phyloP scores from a whole-genome alignment of 176 grass and related monocot genomes.

The Cenchrus americanus region DNA sequence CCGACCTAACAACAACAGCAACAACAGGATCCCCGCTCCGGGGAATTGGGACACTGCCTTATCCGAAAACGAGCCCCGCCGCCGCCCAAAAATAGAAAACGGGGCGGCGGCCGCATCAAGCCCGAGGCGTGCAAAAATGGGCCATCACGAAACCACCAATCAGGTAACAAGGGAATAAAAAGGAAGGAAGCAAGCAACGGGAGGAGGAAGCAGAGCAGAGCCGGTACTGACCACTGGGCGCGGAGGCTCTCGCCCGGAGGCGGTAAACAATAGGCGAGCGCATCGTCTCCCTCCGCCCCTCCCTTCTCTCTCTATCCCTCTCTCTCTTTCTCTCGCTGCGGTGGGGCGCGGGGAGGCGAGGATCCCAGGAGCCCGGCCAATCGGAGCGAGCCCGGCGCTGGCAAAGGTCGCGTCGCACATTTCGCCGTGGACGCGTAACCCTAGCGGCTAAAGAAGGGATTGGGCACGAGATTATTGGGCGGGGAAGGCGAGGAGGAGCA shows the following conservation, averaged over 20 bases:
- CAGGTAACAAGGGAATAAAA: constrained; percentile 28
- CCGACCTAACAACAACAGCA: neutral
- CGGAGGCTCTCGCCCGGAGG: constrained; percentile 13
- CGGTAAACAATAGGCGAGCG: constrained; percentile 42
- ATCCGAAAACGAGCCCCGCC: neutral
- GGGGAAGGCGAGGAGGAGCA: neutral
- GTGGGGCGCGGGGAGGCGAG: neutral
- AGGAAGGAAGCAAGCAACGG: neutral
- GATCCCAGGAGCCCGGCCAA: constrained; percentile 36
- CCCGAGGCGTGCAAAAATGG: constrained; percentile 24
- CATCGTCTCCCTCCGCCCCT: neutral
- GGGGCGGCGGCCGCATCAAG: constrained; percentile 32
- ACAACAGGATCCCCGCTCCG: constrained; percentile 11
- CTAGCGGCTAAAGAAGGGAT: constrained; percentile 22
- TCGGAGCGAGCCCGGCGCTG: constrained; percentile 26
- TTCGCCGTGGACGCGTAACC: constrained; percentile 33
- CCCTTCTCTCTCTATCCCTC: neutral
- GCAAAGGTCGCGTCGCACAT: neutral
- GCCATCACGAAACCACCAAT: constrained; percentile 26
- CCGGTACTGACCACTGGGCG: constrained; percentile 46
- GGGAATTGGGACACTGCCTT: constrained; percentile 32
- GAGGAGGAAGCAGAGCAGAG: neutral
- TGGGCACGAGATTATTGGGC: constrained; percentile 26
- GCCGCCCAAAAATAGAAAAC: constrained; percentile 42
- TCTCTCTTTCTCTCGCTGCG: neutral